phyloP scores from a whole-genome alignment of 2,329 filamentous ascomycete species.

The Metarhizium sp. region DNA sequence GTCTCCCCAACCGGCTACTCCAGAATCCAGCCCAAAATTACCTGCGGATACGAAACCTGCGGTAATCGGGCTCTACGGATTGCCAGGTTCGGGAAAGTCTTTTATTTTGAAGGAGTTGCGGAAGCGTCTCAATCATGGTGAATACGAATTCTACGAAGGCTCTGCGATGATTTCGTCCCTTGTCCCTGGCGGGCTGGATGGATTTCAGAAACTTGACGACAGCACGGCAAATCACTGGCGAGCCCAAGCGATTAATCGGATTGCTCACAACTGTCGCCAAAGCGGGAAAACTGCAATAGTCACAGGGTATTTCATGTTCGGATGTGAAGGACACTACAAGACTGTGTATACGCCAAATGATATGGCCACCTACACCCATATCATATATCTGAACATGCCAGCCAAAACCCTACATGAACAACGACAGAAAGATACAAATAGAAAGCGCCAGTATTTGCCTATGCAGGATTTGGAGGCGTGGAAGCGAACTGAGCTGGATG shows the following conservation, averaged over 20 bases:
- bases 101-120: slow-evolving; percentile 32
- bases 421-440: slow-evolving; percentile 25
- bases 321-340: slow-evolving; percentile 26
- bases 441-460: slow-evolving; percentile 23
- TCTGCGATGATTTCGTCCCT: slow-evolving; percentile 34
- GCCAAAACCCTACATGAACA: slow-evolving; percentile 26
- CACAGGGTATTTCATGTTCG: slow-evolving; percentile 47
- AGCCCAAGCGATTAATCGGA: slow-evolving; percentile 32
- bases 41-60: slow-evolving; percentile 18
- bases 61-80: slow-evolving; percentile 44
- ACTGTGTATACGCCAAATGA: slow-evolving; percentile 36
- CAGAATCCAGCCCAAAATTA: neutral
- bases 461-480: slow-evolving; percentile 32
- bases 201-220: slow-evolving; percentile 32
- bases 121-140: slow-evolving; percentile 17
- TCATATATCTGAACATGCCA: slow-evolving; percentile 43
- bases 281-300: slow-evolving; percentile 35
- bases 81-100: slow-evolving; percentile 46
- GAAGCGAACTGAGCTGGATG: slow-evolving; percentile 34
- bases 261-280: slow-evolving; percentile 26
- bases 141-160: slow-evolving; percentile 43
- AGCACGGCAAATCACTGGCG: slow-evolving; percentile 29
- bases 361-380: slow-evolving; percentile 40
- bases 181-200: slow-evolving; percentile 34
- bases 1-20: neutral